Percentiles rank a stretch among this genome's conserved stretches.
Evolutionary conservation across 768 basidiomycete species (phyloP).

Genomic region (Suillus hirtellus): DNA sequence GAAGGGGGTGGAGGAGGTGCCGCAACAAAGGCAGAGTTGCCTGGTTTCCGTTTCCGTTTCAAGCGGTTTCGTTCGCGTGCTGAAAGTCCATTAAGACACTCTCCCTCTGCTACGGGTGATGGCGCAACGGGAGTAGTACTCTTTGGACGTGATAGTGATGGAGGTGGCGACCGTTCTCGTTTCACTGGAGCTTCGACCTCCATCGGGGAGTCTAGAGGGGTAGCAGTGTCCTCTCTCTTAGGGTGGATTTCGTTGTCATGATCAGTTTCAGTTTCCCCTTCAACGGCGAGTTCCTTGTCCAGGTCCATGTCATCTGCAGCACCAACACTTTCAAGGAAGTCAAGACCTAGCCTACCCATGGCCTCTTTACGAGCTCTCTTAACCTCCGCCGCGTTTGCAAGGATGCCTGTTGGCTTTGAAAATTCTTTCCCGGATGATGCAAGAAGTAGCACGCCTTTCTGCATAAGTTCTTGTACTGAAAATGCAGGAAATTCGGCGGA

Average conservation of each 20-base stretch:
- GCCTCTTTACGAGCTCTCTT: slow-evolving; percentile 87
- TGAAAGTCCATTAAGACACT: slow-evolving; percentile 63
- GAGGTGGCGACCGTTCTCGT: slow-evolving; percentile 42
- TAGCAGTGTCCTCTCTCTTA: slow-evolving; percentile 41
- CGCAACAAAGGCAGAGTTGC: slow-evolving; percentile 79
- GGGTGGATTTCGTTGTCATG: slow-evolving; percentile 39
- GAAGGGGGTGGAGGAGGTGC: slow-evolving; percentile 61
- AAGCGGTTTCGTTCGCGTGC: slow-evolving; percentile 92
- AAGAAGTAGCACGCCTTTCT: slow-evolving; percentile 76
- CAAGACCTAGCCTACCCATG: slow-evolving; percentile 84
- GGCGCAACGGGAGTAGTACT: slow-evolving; percentile 47
- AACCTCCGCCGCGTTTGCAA: slow-evolving; percentile 75
- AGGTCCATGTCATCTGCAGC: slow-evolving; percentile 79
- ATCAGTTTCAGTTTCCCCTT: slow-evolving; percentile 49
- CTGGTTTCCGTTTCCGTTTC: slow-evolving; percentile 91
- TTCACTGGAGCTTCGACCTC: slow-evolving; percentile 43
- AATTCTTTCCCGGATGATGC: slow-evolving; percentile 96
- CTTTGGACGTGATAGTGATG: slow-evolving; percentile 34
- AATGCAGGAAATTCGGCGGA: slow-evolving; percentile 71
- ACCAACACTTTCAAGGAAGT: slow-evolving; percentile 76
- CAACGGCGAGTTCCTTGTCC: slow-evolving; percentile 75
- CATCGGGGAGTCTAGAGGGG: slow-evolving; percentile 41
- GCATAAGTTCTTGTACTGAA: slow-evolving; percentile 73
- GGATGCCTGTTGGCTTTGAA: slow-evolving; percentile 66
- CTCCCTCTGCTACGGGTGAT: slow-evolving; percentile 49